phyloP scores from a whole-genome alignment of 78 protist species.

The Emiliania huxleyi region DNA sequence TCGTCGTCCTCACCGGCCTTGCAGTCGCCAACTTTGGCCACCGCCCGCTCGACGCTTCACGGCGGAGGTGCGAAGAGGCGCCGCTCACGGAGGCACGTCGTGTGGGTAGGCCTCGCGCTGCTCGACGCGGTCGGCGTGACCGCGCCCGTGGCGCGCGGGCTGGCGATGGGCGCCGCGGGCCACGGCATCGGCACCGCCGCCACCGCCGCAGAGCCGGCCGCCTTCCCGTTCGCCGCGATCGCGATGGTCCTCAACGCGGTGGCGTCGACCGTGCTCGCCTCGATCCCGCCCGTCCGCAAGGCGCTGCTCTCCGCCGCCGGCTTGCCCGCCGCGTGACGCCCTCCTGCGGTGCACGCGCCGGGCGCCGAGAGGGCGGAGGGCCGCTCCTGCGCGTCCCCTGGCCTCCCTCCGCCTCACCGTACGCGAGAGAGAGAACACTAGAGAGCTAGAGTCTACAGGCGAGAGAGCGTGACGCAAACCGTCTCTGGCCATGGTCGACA shows the following conservation, averaged over 20 bases:
- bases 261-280: not conserved
- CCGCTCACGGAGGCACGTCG: no score
- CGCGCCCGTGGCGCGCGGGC: not conserved
- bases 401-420: no score
- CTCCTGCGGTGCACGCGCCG: no score
- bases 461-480: no score
- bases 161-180: not conserved
- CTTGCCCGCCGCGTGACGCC: not conserved
- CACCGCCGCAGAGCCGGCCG: not conserved
- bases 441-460: no score
- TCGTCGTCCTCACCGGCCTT: not conserved
- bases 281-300: not conserved
- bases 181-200: conserved; percentile 12
- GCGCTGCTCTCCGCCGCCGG: not conserved
- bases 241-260: not conserved
- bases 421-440: no score
- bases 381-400: no score
- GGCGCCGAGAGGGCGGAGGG: no score
- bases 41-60: not conserved
- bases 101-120: no score
- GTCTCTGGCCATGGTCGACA: no score
- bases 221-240: not conserved
- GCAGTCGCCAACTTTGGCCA: not conserved
- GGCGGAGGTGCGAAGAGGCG: no score
- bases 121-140: not conserved